Evolutionary conservation across 2,329 filamentous ascomycete species (phyloP), one percentile per base, ranked within the genome.

Genomic region (Madurella fahalii): DNA sequence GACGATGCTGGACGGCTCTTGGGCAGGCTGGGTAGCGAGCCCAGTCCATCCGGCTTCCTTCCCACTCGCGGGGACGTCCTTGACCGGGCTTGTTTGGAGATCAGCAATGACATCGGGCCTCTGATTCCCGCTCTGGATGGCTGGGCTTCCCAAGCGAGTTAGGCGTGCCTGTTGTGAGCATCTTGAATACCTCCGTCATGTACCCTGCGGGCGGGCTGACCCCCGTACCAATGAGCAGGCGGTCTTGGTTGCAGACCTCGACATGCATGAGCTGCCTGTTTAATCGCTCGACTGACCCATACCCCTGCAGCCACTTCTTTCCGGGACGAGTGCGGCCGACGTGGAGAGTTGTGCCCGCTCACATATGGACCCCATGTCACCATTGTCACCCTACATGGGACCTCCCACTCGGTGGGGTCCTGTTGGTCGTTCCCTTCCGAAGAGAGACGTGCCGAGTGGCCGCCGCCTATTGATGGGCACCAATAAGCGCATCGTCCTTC

Each of bases 231-330:
- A 66, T 67, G 59, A 59, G 61, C 62, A 62, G 62, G 16, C 48
- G 54, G 53, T 47, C 53, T 40, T 41, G 34, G 53, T 56, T n/a
- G n/a, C n/a, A 53, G 57, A 41, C 56, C 52, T 63, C 54, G 57
- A 60, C 50, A 60, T 61, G 64, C 67, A 65, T 58, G 62, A 64
- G 63, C 63, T 63, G 64, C 62, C 66, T 53, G 56, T 66, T 64
- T 64, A 64, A 65, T 70, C 65, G 62, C 66, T 67, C 59, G 62
- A 61, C 63, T 58, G 64, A 61, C 60, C 48, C 55, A 47, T 48
- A 62, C 56, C 64, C 63, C 59, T 67, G 66, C 64, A 66, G 55
- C 58, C 58, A 61, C 58, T 57, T 59, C 61, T 25, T 25, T 7
- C 25, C n/a, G n/a, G 25, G 4, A 25, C 25, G 25, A 25, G 25